Base-by-base conservation (phyloP, 768 basidiomycete species). In the Lentinula raphanica region DNA sequence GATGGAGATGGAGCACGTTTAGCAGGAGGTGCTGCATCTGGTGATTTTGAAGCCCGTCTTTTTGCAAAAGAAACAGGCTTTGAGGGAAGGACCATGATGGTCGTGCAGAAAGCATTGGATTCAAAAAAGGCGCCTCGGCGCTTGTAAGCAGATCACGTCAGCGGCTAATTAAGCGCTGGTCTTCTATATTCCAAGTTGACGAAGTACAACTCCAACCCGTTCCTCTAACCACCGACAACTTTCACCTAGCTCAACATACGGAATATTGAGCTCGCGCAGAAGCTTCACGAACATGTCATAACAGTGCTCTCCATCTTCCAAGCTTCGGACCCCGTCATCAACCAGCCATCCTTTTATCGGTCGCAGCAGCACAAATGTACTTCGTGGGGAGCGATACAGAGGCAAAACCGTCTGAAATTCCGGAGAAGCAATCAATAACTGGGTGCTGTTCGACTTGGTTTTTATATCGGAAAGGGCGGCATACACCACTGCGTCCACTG, bases 1-100 rank as follows among this genome's bases (percentile, higher is more conserved):
- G 88, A 84, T 9, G 86, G 86, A 2, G 85, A 79, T 8, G 77
- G 75, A 19, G 68, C 74, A 44, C 87, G 78, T 66, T 91, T 90
- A 5, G 69, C 36, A 9, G 81, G 76, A 51, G 86, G 77, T 38
- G 72, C 69, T 58, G 75, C 71, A 1, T 74, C 72, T 46, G 82
- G 77, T 13, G 85, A 82, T 49, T 71, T 68, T 36, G 84, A 84
- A 28, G 85, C 84, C 54, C 72, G 74, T 59, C 90, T 80, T 73
- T 91, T 91, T 50, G 69, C 63, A 25, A 74, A 62, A 39, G 60
- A 57, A 46, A 31, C 19, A 36, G 44, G 40, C 51, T 53, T 32
- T 5, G 51, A 23, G n/a, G 51, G 17, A 32, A 39, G 36, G 38
- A 53, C 51, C 51, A 53, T 53, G 32, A 23, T 53, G 36, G 51